Evolutionary conservation across 345 rosid species (phyloP).

Genomic region (Carallia brachiata): DNA sequence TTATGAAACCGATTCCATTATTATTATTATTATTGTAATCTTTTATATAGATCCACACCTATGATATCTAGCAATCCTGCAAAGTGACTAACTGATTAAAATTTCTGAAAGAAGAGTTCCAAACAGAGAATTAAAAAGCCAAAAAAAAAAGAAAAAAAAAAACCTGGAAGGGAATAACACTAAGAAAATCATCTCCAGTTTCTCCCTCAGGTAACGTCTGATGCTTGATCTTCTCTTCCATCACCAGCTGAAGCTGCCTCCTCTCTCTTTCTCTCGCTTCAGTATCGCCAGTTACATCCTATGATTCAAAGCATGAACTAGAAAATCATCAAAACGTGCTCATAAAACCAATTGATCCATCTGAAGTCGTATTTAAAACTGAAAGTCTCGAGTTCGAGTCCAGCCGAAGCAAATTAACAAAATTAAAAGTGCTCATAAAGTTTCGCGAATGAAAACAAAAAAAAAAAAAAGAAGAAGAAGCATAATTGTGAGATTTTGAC

Average conservation of each 20-base stretch:
- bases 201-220: constrained; percentile 35
- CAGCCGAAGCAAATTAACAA: no score
- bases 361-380: no score
- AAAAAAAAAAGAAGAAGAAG: neutral
- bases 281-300: constrained; percentile 20
- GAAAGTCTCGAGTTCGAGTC: no score
- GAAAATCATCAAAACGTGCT: neutral
- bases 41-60: no score
- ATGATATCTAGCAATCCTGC: no score
- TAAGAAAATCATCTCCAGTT: constrained; percentile 48
- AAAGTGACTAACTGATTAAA: neutral
- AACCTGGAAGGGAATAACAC: constrained; percentile 61
- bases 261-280: constrained; percentile 16
- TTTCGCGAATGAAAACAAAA: no score
- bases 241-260: constrained; percentile 30
- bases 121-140: neutral
- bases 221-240: constrained; percentile 20
- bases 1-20: no score
- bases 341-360: neutral
- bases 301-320: neutral
- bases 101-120: neutral
- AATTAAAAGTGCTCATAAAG: no score
- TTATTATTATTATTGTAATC: no score
- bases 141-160: neutral
- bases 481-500: constrained; percentile 16